These are phyloP conservation scores for Trichocladium uniseriatum DNA, from an alignment of 495 filamentous ascomycete species.

Conservation along the genomic window DNA sequence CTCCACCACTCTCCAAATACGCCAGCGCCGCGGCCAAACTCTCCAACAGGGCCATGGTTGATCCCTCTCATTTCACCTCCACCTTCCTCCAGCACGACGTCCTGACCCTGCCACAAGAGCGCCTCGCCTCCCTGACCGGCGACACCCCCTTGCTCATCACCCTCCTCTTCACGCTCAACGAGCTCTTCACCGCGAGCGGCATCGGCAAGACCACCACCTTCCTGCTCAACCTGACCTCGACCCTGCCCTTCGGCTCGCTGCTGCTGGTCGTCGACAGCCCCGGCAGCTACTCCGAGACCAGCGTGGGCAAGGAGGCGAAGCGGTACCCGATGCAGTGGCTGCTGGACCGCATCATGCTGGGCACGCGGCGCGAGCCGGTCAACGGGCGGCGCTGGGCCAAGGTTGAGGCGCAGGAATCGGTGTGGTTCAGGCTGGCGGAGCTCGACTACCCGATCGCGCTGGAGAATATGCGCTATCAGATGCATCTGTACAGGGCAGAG, in stretches of 20 bases:
- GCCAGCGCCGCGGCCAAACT: slow-evolving; percentile 43
- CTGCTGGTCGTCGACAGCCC: slow-evolving; percentile 88
- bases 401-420: slow-evolving; percentile 59
- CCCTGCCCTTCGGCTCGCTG: slow-evolving; percentile 48
- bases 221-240: slow-evolving; percentile 53
- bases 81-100: slow-evolving; percentile 55
- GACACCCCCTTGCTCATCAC: slow-evolving; percentile 51
- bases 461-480: slow-evolving; percentile 91
- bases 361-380: slow-evolving; percentile 14
- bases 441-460: slow-evolving; percentile 74
- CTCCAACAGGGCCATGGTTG: slow-evolving; percentile 36
- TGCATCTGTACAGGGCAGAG: slow-evolving; percentile 59
- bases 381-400: slow-evolving; percentile 55
- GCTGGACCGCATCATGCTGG: slow-evolving; percentile 69
- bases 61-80: slow-evolving; percentile 29
- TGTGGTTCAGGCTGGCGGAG: slow-evolving; percentile 71
- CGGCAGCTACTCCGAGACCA: slow-evolving; percentile 78
- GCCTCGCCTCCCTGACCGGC: slow-evolving; percentile 34
- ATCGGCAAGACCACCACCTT: slow-evolving; percentile 64
- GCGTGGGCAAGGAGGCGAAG: slow-evolving; percentile 50
- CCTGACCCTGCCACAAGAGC: slow-evolving; percentile 39
- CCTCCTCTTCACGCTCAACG: slow-evolving; percentile 92
- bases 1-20: slow-evolving; percentile 44
- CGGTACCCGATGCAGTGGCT: slow-evolving; percentile 92
- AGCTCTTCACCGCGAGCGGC: slow-evolving; percentile 71